phyloP scores from a whole-genome alignment of 2,329 filamentous ascomycete species.

The Xylaria sp. region DNA sequence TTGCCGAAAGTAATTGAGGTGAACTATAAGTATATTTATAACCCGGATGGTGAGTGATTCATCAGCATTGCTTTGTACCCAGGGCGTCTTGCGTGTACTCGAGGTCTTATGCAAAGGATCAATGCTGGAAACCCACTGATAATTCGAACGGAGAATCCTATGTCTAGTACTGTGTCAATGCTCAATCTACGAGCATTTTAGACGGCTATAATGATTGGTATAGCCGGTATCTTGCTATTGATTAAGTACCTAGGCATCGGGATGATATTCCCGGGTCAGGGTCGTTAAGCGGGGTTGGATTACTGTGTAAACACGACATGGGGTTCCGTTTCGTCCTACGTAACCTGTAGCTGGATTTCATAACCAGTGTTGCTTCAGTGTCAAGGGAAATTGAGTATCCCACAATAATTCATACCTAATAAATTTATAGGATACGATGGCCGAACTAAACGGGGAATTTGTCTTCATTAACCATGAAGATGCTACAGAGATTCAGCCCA shows the following conservation, averaged over 20 bases:
- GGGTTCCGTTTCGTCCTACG: too few species aligned
- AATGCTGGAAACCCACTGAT: not conserved
- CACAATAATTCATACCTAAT: too few species aligned
- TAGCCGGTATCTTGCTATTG: not conserved
- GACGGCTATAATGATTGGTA: not conserved
- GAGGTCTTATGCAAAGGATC: too few species aligned
- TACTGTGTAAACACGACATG: not conserved
- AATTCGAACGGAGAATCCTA: not conserved
- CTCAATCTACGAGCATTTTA: too few species aligned
- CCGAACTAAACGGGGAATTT: slow-evolving; percentile 35
- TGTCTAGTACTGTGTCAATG: not conserved
- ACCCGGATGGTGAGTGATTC: too few species aligned
- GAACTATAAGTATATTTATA: too few species aligned
- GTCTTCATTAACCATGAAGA: slow-evolving; percentile 38
- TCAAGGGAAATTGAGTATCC: too few species aligned
- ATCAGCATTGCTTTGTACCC: too few species aligned
- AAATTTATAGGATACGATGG: too few species aligned
- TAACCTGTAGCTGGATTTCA: too few species aligned
- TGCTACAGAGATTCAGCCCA: slow-evolving; percentile 15
- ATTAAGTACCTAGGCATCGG: not conserved
- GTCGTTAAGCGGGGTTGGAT: slow-evolving; percentile 7
- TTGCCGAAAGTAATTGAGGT: not conserved
- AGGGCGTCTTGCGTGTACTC: too few species aligned
- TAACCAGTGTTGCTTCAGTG: too few species aligned
- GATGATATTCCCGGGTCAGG: slow-evolving; percentile 3